A percentile compares a stretch with the other conserved stretches of the same genome.
Evolutionary conservation across 805 yeast species (phyloP).

Genomic region (Henningerozyma blattae): DNA sequence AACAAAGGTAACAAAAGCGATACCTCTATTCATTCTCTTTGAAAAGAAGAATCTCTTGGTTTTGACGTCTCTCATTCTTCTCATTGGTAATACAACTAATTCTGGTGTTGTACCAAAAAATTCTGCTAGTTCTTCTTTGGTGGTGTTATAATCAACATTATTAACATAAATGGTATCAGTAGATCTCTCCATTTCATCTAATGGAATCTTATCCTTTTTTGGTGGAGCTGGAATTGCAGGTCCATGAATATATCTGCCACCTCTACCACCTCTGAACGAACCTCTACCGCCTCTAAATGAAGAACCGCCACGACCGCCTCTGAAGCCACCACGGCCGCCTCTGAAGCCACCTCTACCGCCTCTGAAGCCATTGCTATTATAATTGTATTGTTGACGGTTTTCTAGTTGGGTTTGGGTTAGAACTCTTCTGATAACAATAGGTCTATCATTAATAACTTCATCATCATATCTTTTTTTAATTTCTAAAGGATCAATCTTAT

Average conservation of each 20-base stretch:
- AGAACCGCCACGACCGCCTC: constrained; percentile 7
- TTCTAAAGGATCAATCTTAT: constrained; percentile 19
- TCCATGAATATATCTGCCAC: constrained; percentile 13
- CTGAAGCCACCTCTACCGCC: constrained; percentile 21
- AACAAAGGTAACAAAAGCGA: constrained; percentile 46
- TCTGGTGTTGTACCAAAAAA: constrained; percentile 39
- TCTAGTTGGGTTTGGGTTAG: constrained; percentile 9
- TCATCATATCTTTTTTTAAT: constrained; percentile 21
- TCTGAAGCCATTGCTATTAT: constrained; percentile 5
- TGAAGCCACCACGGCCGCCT: constrained; percentile 7
- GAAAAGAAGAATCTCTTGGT: constrained; percentile 26
- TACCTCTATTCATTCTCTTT: constrained; percentile 37
- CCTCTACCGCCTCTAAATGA: constrained; percentile 4
- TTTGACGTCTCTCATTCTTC: constrained; percentile 19
- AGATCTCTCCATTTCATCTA: constrained; percentile 29
- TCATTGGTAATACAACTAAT: constrained; percentile 42
- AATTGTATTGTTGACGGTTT: constrained; percentile 3
- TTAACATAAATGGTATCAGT: constrained; percentile 48
- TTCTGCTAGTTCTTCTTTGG: constrained; percentile 42
- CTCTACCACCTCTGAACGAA: constrained; percentile 9
- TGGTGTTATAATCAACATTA: constrained; percentile 49
- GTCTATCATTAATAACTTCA: constrained; percentile 20
- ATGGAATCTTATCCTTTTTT: constrained; percentile 23
- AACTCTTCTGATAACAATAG: constrained; percentile 23
- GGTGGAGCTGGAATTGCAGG: constrained; percentile 6